A percentile compares a stretch with the other conserved stretches of the same genome.
These are phyloP conservation scores for Hericium erinaceus DNA, from an alignment of 768 basidiomycete species.

Conservation along the genomic window DNA sequence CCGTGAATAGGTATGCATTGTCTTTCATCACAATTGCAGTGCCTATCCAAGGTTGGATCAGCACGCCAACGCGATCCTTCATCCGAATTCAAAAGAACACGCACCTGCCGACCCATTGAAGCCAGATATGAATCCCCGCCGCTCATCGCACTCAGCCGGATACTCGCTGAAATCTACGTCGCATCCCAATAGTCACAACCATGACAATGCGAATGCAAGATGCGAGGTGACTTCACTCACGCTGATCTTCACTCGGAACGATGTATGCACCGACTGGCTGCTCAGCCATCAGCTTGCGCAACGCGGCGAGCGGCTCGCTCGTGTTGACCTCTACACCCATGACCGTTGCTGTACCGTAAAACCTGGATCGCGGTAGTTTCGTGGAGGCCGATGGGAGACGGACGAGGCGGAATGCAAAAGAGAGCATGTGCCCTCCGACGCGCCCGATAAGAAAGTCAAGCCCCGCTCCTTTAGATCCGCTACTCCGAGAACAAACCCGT, in stretches of 20 bases:
- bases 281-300: conserved; percentile 65
- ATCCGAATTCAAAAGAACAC: conserved; percentile 8
- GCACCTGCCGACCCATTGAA: conserved; percentile 91
- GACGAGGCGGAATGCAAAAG: neutral
- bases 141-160: conserved; percentile 71
- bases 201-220: conserved; percentile 1
- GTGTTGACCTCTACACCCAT: conserved; percentile 38
- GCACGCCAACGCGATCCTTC: neutral
- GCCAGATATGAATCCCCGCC: conserved; percentile 84
- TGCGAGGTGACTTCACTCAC: conserved; percentile 34
- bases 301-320: conserved; percentile 45
- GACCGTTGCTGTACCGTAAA: neutral
- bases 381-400: conserved; percentile 3
- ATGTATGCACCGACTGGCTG: conserved; percentile 62
- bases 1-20: conserved; percentile 81
- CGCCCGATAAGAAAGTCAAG: no score
- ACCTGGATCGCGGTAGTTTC: conserved; percentile 4
- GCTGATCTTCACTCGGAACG: conserved; percentile 89
- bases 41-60: conserved; percentile 29
- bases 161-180: conserved; percentile 82
- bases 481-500: no score
- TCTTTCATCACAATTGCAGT: conserved; percentile 67
- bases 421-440: neutral
- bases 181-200: neutral
- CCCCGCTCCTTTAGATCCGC: no score